Conservation (phyloP, 345 rosid species). For the Eucalyptus cladocalyx region DNA sequence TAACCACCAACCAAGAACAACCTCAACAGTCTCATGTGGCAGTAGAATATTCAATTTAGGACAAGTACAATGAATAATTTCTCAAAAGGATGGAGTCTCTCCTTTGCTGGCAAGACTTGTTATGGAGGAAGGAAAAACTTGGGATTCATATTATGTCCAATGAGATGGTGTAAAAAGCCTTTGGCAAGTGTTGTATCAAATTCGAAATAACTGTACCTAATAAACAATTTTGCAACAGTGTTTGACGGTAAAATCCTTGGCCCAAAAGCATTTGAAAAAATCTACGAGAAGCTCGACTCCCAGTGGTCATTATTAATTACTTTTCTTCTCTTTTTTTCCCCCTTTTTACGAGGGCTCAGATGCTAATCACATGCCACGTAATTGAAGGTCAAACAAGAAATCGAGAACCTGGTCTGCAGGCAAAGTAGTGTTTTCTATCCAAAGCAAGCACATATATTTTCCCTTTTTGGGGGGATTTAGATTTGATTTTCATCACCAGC, state of each 20-base stretch:
- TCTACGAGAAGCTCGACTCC: background rate
- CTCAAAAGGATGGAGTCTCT: too few species aligned
- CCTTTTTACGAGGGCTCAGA: background rate
- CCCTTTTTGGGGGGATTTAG: background rate
- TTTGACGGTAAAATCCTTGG: background rate
- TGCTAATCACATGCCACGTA: background rate
- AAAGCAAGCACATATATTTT: background rate
- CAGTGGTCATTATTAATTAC: background rate
- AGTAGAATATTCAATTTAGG: too few species aligned
- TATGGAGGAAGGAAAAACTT: too few species aligned
- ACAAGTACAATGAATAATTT: too few species aligned
- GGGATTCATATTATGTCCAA: too few species aligned
- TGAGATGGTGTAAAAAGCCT: too few species aligned
- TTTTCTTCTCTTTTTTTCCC: background rate
- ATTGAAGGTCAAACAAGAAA: background rate
- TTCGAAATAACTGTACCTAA: too few species aligned
- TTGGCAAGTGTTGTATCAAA: too few species aligned
- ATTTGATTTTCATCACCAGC: background rate
- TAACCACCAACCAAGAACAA: too few species aligned
- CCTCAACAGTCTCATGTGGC: too few species aligned
- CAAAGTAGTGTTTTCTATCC: slow-evolving; percentile 2
- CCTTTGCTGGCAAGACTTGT: too few species aligned
- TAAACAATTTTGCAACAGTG: too few species aligned
- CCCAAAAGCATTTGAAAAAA: background rate
- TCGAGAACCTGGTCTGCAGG: slow-evolving; percentile 1